Evolutionary conservation across 257 asterid species (phyloP), one percentile per base, ranked within the genome.

Genomic region (Ophiorrhiza pumila): DNA sequence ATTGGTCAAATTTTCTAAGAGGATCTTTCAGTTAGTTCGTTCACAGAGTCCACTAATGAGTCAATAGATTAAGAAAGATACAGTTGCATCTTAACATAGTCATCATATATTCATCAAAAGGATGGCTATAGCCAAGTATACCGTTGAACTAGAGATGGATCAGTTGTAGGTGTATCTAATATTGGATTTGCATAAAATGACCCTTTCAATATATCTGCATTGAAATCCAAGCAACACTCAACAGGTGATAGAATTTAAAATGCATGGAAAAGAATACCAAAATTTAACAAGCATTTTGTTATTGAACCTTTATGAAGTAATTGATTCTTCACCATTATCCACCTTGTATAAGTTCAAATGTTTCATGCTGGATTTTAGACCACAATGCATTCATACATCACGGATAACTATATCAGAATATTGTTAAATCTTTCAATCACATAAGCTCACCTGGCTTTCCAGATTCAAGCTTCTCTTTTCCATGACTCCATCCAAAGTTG

Each of bases 401-500:
- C 60, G 11, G 46, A 46, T 60, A 62, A 45, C 68, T 2, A 18
- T 39, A 27, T 42, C 52, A 57, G 25, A 27, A 42, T 42, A 71
- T 17, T 39, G 29, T 35, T 25, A 58, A 23, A 60, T 61, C 22
- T 12, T 74, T 39, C 68, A 61, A 32, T 25, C 35, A 37, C 66
- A 75, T 27, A 41, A 22, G 39, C 20, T 61, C 87, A 90, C 97
- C 98, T 78, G 88, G 92, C 84, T 88, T 93, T 73, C 98, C 98
- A 56, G 89, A 88, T 79, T 91, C 97, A 56, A 93, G 98, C 82
- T 88, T 88, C 81, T 93, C 98, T 86, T 89, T 91, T 57, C 97
- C 98, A 82, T 93, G 98, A 81, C 98, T 93, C 98, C 98, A 91
- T 79, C 98, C 98, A 73, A 93, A 81, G 83, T 89, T 93, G 85